Percentiles rank a stretch among this genome's conserved stretches.
These are phyloP conservation scores for Umbelopsis sp. DNA, from an alignment of 192 early-diverging fungal genomes.

Conservation along the genomic window DNA sequence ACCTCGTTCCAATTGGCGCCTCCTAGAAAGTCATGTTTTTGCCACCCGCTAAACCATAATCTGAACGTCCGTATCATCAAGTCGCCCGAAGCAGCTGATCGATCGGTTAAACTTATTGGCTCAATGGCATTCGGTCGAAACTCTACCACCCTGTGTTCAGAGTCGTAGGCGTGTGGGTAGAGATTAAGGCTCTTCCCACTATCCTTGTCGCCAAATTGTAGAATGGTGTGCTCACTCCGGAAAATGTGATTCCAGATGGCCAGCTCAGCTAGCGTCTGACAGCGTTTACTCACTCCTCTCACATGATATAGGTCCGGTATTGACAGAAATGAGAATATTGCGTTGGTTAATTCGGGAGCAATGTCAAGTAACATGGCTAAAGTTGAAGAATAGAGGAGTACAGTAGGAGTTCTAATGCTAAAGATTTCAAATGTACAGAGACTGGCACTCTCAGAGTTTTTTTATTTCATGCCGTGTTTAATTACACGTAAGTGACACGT, in stretches of 20 bases:
- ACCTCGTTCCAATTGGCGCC: neutral
- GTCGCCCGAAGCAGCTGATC: neutral
- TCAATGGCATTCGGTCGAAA: slow-evolving; percentile 13
- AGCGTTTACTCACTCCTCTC: slow-evolving; percentile 7
- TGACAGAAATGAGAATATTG: slow-evolving; percentile 26
- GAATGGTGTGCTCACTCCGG: slow-evolving; percentile 1
- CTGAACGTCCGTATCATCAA: slow-evolving; percentile 21
- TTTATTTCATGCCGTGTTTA: neutral
- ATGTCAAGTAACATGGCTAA: neutral
- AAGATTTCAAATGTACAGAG: neutral
- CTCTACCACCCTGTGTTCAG: slow-evolving; percentile 27
- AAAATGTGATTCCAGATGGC: slow-evolving; percentile 21
- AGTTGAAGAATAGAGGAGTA: neutral
- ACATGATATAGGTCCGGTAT: slow-evolving; percentile 27
- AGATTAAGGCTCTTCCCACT: slow-evolving; percentile 11
- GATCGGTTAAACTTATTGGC: neutral
- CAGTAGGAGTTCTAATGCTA: neutral
- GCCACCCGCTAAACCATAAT: slow-evolving; percentile 32
- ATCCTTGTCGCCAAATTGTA: slow-evolving; percentile 23
- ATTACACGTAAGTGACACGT: neutral
- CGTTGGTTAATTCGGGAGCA: slow-evolving; percentile 29
- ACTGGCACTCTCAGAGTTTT: neutral
- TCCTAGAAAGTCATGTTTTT: neutral
- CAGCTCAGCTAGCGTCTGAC: slow-evolving; percentile 11
- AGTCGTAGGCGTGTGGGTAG: slow-evolving; percentile 18